phyloP scores from a whole-genome alignment of 495 filamentous ascomycete genomes.

The Aspergillus saccharolyticus region DNA sequence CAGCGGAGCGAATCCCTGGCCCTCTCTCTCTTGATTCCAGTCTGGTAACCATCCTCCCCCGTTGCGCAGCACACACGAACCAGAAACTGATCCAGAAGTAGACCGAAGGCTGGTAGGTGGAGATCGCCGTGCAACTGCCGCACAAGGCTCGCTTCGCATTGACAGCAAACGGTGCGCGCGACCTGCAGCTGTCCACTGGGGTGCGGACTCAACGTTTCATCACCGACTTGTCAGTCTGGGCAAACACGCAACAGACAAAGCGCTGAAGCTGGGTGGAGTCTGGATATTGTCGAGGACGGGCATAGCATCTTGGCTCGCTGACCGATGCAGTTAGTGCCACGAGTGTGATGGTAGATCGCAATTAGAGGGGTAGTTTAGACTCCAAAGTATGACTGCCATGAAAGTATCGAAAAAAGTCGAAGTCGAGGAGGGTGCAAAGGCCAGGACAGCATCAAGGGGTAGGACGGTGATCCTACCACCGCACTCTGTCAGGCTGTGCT shows the following conservation, averaged over 20 bases:
- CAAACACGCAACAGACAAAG: neutral
- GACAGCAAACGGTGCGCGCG: neutral
- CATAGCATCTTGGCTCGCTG: neutral
- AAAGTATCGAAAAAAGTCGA: neutral
- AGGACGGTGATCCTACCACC: constrained; percentile 1
- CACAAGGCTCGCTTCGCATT: constrained; percentile 3
- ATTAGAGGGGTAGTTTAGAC: neutral
- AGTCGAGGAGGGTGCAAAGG: neutral
- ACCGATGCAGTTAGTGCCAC: neutral
- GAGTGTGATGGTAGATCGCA: neutral
- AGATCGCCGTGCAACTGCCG: constrained; percentile 1
- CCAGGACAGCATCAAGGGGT: constrained; percentile 7
- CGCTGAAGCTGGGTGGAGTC: constrained; percentile 2
- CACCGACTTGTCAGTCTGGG: neutral
- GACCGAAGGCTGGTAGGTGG: constrained; percentile 5
- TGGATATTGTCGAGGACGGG: constrained; percentile 9
- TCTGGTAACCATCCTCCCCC: neutral
- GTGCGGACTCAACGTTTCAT: neutral
- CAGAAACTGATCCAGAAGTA: neutral
- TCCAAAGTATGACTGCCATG: neutral
- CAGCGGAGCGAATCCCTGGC: neutral
- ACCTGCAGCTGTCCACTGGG: constrained; percentile 7
- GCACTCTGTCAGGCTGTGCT: neutral
- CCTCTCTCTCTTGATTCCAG: neutral
- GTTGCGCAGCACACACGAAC: neutral